Base-by-base conservation (phyloP, 352 stramenopile genomes). In the Globisporangium spiculum region DNA sequence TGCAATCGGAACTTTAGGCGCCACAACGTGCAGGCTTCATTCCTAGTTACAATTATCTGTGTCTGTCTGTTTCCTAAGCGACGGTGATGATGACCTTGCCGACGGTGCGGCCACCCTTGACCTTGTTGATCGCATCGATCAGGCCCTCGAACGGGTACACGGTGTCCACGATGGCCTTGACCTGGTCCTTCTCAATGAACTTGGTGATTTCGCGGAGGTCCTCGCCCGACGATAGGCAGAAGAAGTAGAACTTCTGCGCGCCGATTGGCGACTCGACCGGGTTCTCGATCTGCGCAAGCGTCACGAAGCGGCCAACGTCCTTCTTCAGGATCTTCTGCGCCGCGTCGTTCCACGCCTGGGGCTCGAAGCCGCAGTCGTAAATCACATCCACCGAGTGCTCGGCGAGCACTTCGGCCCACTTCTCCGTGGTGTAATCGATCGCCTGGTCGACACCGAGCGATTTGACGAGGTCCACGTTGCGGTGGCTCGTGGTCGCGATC, bases 371-470 rank as follows among this genome's bases (percentile, higher is more conserved):
- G 34, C 72, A 81, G 60, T 78, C 74, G 44, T 68, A 79, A 38
- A 81, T 68, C n/a, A 79, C 46, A 27, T 79, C 74, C 6, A 77
- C 27, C 7, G 71, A 75, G 32, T 77, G 67, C 14, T 66, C 61
- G 54, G 69, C 32, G 60, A 80, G 32, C 67, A 71, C 68, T 26
- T 78, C 53, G 38, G 24, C 38, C 75, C 71, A 77, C 41, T 72
- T 78, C 18, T 77, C 57, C 58, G 83, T 64, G 0, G 74, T 87
- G 70, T 94, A 92, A 59, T 91, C 78, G 14, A 94, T 78, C 38
- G 91, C 71, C 22, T 86, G 67, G 54, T 86, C 75, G 22, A 68
- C 71, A 10, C 78, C 84, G 3, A 81, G 61, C 50, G 71, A 78
- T 54, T 76, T 72, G 22, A 92, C 81, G 58, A 91, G 69, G 27